A percentile compares a stretch with the other conserved stretches of the same genome.
Conservation (phyloP, 2,329 filamentous ascomycete species). For the Monilinia fructigena region DNA sequence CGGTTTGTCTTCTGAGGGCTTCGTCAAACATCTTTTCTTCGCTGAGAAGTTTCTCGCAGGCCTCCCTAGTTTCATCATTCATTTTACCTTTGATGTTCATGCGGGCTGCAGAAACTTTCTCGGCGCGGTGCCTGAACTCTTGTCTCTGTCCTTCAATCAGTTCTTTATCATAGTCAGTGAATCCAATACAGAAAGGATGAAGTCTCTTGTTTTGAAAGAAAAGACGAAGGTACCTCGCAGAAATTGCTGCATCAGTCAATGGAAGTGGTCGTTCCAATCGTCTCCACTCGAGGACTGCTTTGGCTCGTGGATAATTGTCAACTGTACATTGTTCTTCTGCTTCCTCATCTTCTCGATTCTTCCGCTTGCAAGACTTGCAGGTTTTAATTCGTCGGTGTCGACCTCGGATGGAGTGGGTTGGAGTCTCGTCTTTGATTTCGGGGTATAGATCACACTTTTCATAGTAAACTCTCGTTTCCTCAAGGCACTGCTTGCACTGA, state of each 20-base stretch:
- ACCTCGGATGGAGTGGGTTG: constrained; percentile 1
- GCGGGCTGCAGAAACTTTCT: accelerated
- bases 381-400: not conserved
- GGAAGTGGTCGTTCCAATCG: constrained; percentile 7
- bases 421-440: not conserved
- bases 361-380: not conserved
- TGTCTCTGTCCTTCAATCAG: not conserved
- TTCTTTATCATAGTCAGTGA: not conserved
- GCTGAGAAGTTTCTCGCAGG: accelerated
- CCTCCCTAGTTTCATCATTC: not conserved
- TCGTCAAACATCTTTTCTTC: not conserved
- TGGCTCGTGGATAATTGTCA: not conserved
- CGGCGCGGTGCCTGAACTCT: accelerated
- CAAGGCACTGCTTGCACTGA: not conserved
- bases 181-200: constrained; percentile 8
- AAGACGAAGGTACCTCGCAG: not conserved
- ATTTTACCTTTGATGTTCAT: accelerated
- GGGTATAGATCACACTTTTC: constrained; percentile 1
- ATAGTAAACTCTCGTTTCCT: not conserved
- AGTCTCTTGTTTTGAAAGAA: not conserved
- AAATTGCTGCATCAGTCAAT: not conserved
- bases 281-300: not conserved
- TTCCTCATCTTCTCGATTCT: not conserved
- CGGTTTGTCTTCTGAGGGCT: not conserved
- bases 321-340: not conserved